These are phyloP conservation scores for Phlyctochytrium arcticum DNA, from an alignment of 192 early-diverging fungal species.

Conservation along the genomic window DNA sequence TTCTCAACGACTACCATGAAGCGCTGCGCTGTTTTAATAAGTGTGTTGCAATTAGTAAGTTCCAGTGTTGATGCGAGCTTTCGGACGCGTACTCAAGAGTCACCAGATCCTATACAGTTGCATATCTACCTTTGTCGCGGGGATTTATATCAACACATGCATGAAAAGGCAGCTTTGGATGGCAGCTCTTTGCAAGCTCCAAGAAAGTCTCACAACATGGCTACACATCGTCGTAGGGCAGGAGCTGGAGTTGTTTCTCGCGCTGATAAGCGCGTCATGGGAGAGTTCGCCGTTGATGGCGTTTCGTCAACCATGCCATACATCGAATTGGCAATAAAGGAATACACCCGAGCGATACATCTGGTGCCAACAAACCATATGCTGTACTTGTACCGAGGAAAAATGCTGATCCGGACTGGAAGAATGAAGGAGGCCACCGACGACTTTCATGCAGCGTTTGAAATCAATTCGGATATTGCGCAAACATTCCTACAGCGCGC, in stretches of 20 bases:
- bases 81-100: neutral
- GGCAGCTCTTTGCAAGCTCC: neutral
- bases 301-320: neutral
- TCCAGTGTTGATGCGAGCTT: neutral
- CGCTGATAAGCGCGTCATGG: neutral
- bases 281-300: neutral
- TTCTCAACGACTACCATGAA: constrained; percentile 34
- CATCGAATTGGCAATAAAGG: constrained; percentile 39
- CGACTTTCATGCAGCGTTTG: constrained; percentile 56
- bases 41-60: constrained; percentile 33
- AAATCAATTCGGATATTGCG: constrained; percentile 52
- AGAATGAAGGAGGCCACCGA: constrained; percentile 46
- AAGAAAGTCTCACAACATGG: too few species aligned
- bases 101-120: constrained; percentile 40
- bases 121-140: constrained; percentile 43
- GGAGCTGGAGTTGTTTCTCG: too few species aligned
- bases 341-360: constrained; percentile 50
- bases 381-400: constrained; percentile 50
- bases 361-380: constrained; percentile 45
- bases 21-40: constrained; percentile 45
- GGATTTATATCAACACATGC: constrained; percentile 46
- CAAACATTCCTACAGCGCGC: constrained; percentile 47
- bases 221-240: too few species aligned
- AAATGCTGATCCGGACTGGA: constrained; percentile 39
- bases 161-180: constrained; percentile 1